Evolutionary conservation across 1,284 basidiomycete genomes (phyloP).

Genomic region (Phlebopus sp.): DNA sequence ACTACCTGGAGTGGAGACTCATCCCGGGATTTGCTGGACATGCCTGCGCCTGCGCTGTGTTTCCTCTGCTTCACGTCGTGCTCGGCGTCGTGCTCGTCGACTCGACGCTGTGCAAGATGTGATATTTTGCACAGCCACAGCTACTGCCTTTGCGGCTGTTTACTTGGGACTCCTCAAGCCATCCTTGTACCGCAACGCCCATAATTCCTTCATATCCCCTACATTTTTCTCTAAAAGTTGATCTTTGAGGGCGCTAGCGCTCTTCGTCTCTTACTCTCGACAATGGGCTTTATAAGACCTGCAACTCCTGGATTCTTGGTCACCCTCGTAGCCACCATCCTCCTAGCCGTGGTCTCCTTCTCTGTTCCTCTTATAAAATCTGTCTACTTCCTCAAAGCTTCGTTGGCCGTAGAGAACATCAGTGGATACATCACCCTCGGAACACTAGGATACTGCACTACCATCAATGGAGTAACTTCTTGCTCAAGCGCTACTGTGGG

Average conservation of each 20-base stretch:
- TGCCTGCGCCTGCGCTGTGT: no score
- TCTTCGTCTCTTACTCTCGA: background rate
- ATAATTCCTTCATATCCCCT: background rate
- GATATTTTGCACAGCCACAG: slow-evolving; percentile 19
- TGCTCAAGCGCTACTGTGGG: slow-evolving; percentile 80
- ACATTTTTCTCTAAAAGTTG: background rate
- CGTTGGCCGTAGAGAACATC: slow-evolving; percentile 45
- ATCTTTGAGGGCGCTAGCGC: background rate
- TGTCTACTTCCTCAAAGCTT: slow-evolving; percentile 81
- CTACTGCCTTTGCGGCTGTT: background rate
- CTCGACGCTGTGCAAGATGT: background rate
- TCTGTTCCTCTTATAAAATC: slow-evolving; percentile 84
- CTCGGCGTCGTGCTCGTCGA: no score
- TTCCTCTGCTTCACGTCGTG: no score
- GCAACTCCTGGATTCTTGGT: slow-evolving; percentile 84
- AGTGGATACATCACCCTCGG: slow-evolving; percentile 75
- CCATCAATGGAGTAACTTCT: slow-evolving; percentile 51
- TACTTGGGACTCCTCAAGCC: background rate
- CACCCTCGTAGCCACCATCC: slow-evolving; percentile 67
- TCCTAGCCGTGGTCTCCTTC: slow-evolving; percentile 83
- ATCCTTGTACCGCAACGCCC: background rate
- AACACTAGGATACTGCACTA: slow-evolving; percentile 79
- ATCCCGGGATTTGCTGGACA: no score
- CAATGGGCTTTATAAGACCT: slow-evolving; percentile 63
- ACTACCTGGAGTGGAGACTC: slow-evolving; percentile 17